Evolutionary conservation across 495 filamentous ascomycete genomes (phyloP), one percentile per base, ranked within the genome.

Genomic region (Letharia lupina): DNA sequence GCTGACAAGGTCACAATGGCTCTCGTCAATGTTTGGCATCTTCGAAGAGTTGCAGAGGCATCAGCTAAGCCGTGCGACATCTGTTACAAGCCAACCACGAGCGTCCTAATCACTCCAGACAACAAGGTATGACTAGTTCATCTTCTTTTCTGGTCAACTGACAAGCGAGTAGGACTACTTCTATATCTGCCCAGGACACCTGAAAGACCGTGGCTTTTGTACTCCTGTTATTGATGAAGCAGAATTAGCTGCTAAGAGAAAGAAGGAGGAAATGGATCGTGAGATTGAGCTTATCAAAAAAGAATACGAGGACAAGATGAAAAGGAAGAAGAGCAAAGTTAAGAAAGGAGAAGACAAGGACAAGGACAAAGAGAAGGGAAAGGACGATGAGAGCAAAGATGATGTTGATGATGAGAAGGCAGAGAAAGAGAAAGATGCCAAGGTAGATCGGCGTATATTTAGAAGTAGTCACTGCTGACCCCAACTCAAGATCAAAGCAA

Each of bases 51-150:
- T 59, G 92, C 94, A 33, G 91, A 96, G 60, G 86, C 87, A 50
- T 83, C 84, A 13, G 82, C 87, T 7, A 96, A 91, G 75, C 80
- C 91, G 56, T 98, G 94, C 75, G 84, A 88, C 72, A 85, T 98
- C 67, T 98, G 94, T 80, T 93, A 87, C 81, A 96, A 94, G 75
- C 88, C 89, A 7, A 91, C 88, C 58, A 84, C 87, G 11, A 91
- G 86, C 71, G 94, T 98, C 35, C 79, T 98, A 65, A 88, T 96
- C 67, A 96, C 91, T 3, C 82, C 90, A 0, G 91, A 96, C 71
- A 93, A 90, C 74, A 96, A 93, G 84, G 91, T 92, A 76, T 64
- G 77, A 69, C 63, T 35, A 12, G 42, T 16, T 6, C 12, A 52
- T 4, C 37, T 39, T 54, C 39, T 23, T 63, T 56, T 13, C 41